Evolutionary conservation across 352 stramenopile species (phyloP), one percentile per base, ranked within the genome.

Genomic region (Phytophthora nicotianae): DNA sequence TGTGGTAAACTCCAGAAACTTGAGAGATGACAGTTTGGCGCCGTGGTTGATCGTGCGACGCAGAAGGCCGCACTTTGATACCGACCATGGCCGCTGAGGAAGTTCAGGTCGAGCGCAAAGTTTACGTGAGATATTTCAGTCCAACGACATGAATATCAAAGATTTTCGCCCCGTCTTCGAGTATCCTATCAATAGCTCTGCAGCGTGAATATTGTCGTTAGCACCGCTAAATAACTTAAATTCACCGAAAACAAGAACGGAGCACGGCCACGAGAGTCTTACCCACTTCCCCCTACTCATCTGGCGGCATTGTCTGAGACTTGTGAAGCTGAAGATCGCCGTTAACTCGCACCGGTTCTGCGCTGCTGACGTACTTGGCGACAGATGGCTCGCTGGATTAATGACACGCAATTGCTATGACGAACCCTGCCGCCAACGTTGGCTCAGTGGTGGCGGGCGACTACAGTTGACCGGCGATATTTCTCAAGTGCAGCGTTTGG

Each of bases 321-420:
- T n/a, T n/a, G n/a, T n/a, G n/a, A n/a, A n/a, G n/a, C n/a, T n/a
- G n/a, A n/a, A n/a, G n/a, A n/a, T n/a, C n/a, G n/a, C n/a, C n/a
- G 45, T 51, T 51, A 51, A 51, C 45, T 51, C 45, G 45, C 26
- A 26, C 45, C 6, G 27, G 20, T 20, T 53, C 26, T 53, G 46
- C 27, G 9, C 46, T 53, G 46, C 26, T 53, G 46, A 53, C 46
- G 46, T 53, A 53, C 46, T 53, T 53, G 46, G 24, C 26, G 3
- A 10, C 29, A 24, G 43, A 35, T 50, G 45, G 43, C 20, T 40
- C 24, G 46, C 14, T 6, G 2, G 1, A 9, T 43, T 19, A n/a
- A 52, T 41, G 26, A 53, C 17, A 8, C n/a, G 7, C 46, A 52
- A 24, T 53, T 53, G 46, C 27, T 32, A 17, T 53, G 24, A 51